Conservation (phyloP, 1,139 yeast genomes). For the Pneumocystis sp. region DNA sequence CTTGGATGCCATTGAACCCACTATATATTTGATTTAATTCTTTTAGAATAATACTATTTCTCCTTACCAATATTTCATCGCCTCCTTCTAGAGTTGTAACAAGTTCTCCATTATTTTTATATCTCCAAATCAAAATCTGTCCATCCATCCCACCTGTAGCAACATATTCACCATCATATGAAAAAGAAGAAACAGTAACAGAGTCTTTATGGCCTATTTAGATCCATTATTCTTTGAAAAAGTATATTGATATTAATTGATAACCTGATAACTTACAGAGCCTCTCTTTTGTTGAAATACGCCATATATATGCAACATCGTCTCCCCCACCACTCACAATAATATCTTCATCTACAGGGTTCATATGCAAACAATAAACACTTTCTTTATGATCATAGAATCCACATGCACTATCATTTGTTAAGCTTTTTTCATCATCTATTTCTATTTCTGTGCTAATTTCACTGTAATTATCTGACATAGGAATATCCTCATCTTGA, state of each 20-base stretch:
- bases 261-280: conserved; percentile 11
- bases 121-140: conserved; percentile 55
- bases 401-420: conserved; percentile 77
- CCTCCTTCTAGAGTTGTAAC: conserved; percentile 68
- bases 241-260: conserved; percentile 42
- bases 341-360: conserved; percentile 69
- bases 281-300: conserved; percentile 13
- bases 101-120: conserved; percentile 60
- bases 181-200: conserved; percentile 70
- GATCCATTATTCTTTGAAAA: conserved; percentile 67
- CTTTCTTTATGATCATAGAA: conserved; percentile 83
- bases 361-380: conserved; percentile 59
- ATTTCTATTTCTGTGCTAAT: neutral
- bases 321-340: conserved; percentile 80
- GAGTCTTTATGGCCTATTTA: conserved; percentile 73
- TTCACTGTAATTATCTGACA: conserved; percentile 17
- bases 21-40: neutral
- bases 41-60: neutral
- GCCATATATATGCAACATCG: conserved; percentile 78
- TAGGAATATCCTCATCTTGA: conserved; percentile 42
- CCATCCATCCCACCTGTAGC: conserved; percentile 95
- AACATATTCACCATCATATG: conserved; percentile 62
- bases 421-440: conserved; percentile 35
- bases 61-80: conserved; percentile 42
- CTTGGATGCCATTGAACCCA: conserved; percentile 75